Evolutionary conservation across 306 rosid species (phyloP).

Genomic region (Cercis canadensis): DNA sequence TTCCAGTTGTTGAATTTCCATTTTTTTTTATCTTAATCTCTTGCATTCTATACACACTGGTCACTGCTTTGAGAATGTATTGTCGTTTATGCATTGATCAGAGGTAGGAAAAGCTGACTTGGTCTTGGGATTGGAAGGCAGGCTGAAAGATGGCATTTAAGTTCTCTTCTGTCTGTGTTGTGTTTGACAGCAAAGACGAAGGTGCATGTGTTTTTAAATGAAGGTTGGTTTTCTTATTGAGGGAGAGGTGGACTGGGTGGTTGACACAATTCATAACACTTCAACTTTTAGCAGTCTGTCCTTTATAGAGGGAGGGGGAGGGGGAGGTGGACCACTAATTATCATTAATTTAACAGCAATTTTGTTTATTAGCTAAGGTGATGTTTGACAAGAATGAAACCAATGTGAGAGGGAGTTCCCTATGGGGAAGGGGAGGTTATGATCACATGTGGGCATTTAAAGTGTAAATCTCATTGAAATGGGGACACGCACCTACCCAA

Average conservation of each 20-base stretch:
- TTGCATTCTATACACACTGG: constrained; percentile 5
- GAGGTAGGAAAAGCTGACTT: constrained; percentile 23
- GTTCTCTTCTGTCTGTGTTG: constrained; percentile 20
- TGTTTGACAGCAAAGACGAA: constrained; percentile 39
- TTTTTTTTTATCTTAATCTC: background rate
- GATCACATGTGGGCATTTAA: constrained; percentile 49
- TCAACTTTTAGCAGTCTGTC: constrained; percentile 23
- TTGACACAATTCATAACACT: constrained; percentile 53
- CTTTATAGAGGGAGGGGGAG: constrained; percentile 7
- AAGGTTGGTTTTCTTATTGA: constrained; percentile 41
- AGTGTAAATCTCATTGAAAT: constrained; percentile 22
- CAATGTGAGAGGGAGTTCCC: constrained; percentile 8
- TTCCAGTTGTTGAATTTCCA: background rate
- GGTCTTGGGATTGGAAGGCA: constrained; percentile 40
- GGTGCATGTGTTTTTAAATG: constrained; percentile 47
- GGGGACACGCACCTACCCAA: constrained; percentile 38
- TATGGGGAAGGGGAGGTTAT: constrained; percentile 22
- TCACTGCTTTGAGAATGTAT: constrained; percentile 31
- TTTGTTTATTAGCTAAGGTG: background rate
- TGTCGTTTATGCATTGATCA: constrained; percentile 34
- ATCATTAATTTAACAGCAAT: constrained; percentile 19
- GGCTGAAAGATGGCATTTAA: constrained; percentile 45
- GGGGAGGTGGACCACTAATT: constrained; percentile 35
- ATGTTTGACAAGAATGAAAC: constrained; percentile 10
- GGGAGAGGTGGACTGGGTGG: constrained; percentile 45